Conservation (phyloP, 192 early-diverging fungal species). For the Backusella tarrabulga region DNA sequence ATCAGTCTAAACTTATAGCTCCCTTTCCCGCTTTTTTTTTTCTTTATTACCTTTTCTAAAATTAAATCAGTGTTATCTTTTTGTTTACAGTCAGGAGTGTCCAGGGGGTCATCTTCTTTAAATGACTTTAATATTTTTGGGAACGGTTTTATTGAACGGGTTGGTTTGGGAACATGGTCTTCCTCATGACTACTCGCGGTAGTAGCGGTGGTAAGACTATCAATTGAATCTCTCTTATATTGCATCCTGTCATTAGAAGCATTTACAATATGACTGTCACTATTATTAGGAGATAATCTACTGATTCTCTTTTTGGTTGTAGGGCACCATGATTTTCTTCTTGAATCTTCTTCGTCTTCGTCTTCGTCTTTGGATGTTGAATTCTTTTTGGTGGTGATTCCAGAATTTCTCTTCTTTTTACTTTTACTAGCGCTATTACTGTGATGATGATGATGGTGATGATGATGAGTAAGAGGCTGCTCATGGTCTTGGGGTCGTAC, state of each 20-base stretch:
- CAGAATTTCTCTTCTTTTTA: neutral
- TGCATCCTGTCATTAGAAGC: neutral
- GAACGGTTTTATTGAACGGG: neutral
- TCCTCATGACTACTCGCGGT: slow-evolving; percentile 5
- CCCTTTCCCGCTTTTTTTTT: neutral
- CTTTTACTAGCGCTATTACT: neutral
- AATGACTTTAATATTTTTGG: neutral
- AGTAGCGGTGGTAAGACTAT: slow-evolving; percentile 4
- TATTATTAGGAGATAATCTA: neutral
- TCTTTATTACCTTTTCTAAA: neutral
- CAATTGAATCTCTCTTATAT: neutral
- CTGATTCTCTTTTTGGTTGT: neutral
- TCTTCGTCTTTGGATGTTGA: neutral
- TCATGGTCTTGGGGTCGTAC: neutral
- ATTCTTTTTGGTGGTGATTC: neutral
- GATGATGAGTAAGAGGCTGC: neutral
- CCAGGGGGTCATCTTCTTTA: neutral
- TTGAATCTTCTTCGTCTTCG: neutral
- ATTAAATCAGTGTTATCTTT: neutral
- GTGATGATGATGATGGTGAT: neutral
- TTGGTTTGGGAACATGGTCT: neutral
- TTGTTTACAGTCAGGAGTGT: neutral
- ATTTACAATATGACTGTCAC: neutral
- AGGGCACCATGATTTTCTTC: neutral
- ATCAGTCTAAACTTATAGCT: neutral